Base-by-base conservation (phyloP, 805 yeast genomes). In the Yueomyces sinensis region DNA sequence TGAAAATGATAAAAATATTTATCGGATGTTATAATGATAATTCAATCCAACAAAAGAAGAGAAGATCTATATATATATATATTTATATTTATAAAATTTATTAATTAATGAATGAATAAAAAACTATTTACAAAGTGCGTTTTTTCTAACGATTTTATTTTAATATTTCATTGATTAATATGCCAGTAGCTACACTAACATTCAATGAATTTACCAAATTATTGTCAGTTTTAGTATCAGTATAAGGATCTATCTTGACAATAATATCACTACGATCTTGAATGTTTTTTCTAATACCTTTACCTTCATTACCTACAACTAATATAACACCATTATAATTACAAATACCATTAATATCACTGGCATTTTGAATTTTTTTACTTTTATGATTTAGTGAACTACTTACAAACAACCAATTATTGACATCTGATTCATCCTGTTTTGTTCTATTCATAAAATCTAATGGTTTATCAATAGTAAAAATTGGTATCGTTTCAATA, bases 161-260 rank as follows among this genome's bases (percentile, higher is more conserved):
- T 4, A 52, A 32, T 9, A 58, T 37, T 34, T 46, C 49, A 36
- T 50, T 54, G 6, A 83, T 58, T 32, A 86, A 50, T 20, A 86
- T 49, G 1, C 87, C 91, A 1, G 87, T 70, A 1, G 96, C 95
- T 7, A 86, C 95, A 50, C 91, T 82, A 23, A 83, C 96, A 50
- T 86, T 86, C 48, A 86, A 61, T 22, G 94, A 81, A 50, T 84
- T 95, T 27, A 86, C 76, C 13, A 22, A 19, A 27, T 20, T 20
- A 13, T 23, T 19, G 13, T 2, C 2, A 31, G 18, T 17, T 52
- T 40, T 2, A 44, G 47, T 25, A 6, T n/a, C 28, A 9, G 13
- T 25, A 16, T 43, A 40, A 1, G 59, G 58, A n/a, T n/a, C 11
- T 7, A 64, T 55, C 32, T 52, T 54, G 2, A 63, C 67, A 18